Conservation (phyloP, 192 early-diverging fungal species). For the Podila epicladia region DNA sequence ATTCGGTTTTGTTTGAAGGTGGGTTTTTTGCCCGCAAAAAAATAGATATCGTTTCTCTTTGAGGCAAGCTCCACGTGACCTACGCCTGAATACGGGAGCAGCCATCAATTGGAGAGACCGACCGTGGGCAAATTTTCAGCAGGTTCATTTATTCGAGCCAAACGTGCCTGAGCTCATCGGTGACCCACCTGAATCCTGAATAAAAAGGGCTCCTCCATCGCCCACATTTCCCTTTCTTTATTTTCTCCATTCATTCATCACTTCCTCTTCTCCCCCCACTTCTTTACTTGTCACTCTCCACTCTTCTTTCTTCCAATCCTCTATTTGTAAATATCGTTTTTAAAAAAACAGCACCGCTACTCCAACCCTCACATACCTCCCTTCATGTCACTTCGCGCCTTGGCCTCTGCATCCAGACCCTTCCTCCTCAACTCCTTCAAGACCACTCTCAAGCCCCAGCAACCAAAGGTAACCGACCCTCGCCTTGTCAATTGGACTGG, state of each 20-base stretch:
- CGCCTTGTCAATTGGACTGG: neutral
- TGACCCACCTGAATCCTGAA: neutral
- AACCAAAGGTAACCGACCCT: constrained; percentile 34
- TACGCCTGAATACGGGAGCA: neutral
- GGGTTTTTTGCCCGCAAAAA: neutral
- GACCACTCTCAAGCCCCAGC: constrained; percentile 48
- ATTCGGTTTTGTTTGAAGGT: neutral
- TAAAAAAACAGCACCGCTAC: neutral
- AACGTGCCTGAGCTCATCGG: neutral
- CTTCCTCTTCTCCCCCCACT: neutral
- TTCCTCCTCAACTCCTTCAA: constrained; percentile 48
- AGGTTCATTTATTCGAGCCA: neutral
- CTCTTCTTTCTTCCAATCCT: neutral
- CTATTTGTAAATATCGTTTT: neutral
- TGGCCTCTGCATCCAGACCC: constrained; percentile 49
- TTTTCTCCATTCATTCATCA: neutral
- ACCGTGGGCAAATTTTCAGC: constrained; percentile 1
- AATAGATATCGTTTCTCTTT: neutral
- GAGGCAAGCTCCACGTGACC: too few species aligned
- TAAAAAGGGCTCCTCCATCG: neutral
- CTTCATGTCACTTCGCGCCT: constrained; percentile 53
- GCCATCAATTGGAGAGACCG: neutral
- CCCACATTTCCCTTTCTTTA: constrained; percentile 6
- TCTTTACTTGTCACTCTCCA: constrained; percentile 1
- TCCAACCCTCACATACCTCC: neutral